Base-by-base conservation (phyloP, 2,329 filamentous ascomycete genomes). In the Pyricularia sp. region DNA sequence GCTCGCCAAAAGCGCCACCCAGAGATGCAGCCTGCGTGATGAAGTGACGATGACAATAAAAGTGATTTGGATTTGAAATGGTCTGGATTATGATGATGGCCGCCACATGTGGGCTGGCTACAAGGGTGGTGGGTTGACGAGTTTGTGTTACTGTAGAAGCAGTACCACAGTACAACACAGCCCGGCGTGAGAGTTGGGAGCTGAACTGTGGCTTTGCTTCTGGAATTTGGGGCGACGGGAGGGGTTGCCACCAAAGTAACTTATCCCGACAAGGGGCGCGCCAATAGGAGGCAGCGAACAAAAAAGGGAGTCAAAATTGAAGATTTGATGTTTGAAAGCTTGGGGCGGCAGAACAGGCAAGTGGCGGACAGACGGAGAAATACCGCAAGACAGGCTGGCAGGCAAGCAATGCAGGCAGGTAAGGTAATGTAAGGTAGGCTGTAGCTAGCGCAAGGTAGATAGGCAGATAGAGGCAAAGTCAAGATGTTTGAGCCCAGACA, bases 41-140 rank as follows among this genome's bases (percentile, higher is more conserved):
- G 25, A 59, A 61, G 25, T 28, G 58, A 61, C 25, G 58, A 61
- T 61, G 58, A 61, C n/a, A 61, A 26, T 26, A 4, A 14, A 26
- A 61, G 58, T 61, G 58, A 61, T 12, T 25, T 61, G 25, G 30
- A 68, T 33, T 33, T 68, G 23, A 26, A 50, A 66, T 36, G 31
- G 69, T 69, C 74, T 75, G 74, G 73, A 71, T 73, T 72, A 75
- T 75, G 74, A 73, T 73, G 73, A 72, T 69, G 67, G 68, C 68
- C 23, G 58, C 58, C 58, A 26, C 69, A 69, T 72, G 70, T 71
- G 72, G 70, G 70, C 70, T 73, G 71, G 71, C 70, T 26, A 72
- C 70, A 71, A 70, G 71, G 68, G 64, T 72, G 69, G 66, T 72
- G 69, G 66, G 66, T 26, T n/a, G 30, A 25, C 23, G 25, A 26